Base-by-base conservation (phyloP, 2,329 filamentous ascomycete species). In the Orbilia javanica region DNA sequence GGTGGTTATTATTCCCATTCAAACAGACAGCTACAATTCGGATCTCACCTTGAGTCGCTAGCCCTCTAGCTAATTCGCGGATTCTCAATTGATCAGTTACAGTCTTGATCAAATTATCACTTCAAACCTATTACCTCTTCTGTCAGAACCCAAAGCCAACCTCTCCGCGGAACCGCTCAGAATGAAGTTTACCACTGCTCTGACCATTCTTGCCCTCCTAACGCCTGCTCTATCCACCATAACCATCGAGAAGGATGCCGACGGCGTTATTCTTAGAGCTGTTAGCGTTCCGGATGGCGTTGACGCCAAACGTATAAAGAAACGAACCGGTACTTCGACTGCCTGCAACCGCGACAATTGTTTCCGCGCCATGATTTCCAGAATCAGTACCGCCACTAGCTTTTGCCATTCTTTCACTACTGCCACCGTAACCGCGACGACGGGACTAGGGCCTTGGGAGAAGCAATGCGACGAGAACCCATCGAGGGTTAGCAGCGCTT, bases 321-420 rank as follows among this genome's bases (percentile, higher is more conserved):
- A 53, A 22, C 42, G 46, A 0, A 64, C 60, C 6, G 27, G 29
- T 11, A 7, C 4, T 27, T 2, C 5, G 4, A 3, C 8, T 10
- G 42, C 4, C 4, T 66, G 63, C 29, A 25, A 22, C 22, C 63
- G 44, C 31, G 46, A 66, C 20, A 66, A 66, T 29, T 66, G 63
- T n/a, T 25, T 66, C 6, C 63, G 63, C 44, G 63, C 63, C 10
- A 50, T 66, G 63, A 36, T 25, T 2, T n/a, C 42, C 2, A 27
- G 44, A 2, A 18, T 66, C 18, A 22, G 20, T 18, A 27, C 46
- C 10, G 63, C 63, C 10, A 13, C 46, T 6, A 15, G n/a, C 0
- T 66, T 66, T 29, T 66, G 63, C n/a, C 44, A 18, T n/a, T 22
- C 27, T n/a, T 66, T 36, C 27, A 66, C 63, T 39, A 36, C 29